phyloP scores from a whole-genome alignment of 768 basidiomycete species.

The Thelephora ganbajun region DNA sequence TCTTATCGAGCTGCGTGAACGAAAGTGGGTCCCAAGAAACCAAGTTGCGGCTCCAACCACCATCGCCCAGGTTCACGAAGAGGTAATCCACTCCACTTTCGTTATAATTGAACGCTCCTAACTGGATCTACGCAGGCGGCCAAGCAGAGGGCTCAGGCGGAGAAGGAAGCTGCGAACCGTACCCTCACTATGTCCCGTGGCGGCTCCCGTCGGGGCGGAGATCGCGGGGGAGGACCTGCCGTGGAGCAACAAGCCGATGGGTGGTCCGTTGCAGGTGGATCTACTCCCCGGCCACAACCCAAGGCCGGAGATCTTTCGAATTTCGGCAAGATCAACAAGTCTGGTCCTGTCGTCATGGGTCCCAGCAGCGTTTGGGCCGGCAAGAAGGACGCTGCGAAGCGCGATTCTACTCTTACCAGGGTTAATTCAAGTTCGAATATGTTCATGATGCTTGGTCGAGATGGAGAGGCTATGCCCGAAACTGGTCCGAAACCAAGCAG shows the following conservation, averaged over 20 bases:
- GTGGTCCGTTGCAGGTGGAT: slow-evolving; percentile 57
- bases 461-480: slow-evolving; percentile 41
- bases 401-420: slow-evolving; percentile 60
- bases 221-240: slow-evolving; percentile 41
- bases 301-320: slow-evolving; percentile 79
- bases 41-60: slow-evolving; percentile 69
- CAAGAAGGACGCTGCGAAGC: slow-evolving; percentile 49
- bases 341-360: slow-evolving; percentile 60
- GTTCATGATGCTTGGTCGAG: slow-evolving; percentile 74
- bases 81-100: slow-evolving; percentile 32
- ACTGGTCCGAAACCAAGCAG: slow-evolving; percentile 35
- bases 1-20: slow-evolving; percentile 74
- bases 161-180: slow-evolving; percentile 48
- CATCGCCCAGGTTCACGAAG: slow-evolving; percentile 78
- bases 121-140: slow-evolving; percentile 40
- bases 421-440: slow-evolving; percentile 74
- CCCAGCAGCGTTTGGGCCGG: slow-evolving; percentile 74
- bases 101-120: slow-evolving; percentile 3
- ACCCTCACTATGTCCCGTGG: slow-evolving; percentile 76
- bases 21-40: slow-evolving; percentile 69
- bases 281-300: slow-evolving; percentile 36
- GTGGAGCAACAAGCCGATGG: slow-evolving; percentile 33
- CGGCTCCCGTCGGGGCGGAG: slow-evolving; percentile 77
- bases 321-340: slow-evolving; percentile 76
- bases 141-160: slow-evolving; percentile 79